Base-by-base conservation (phyloP, 805 yeast species). In the Ogataea chonburiensis region DNA sequence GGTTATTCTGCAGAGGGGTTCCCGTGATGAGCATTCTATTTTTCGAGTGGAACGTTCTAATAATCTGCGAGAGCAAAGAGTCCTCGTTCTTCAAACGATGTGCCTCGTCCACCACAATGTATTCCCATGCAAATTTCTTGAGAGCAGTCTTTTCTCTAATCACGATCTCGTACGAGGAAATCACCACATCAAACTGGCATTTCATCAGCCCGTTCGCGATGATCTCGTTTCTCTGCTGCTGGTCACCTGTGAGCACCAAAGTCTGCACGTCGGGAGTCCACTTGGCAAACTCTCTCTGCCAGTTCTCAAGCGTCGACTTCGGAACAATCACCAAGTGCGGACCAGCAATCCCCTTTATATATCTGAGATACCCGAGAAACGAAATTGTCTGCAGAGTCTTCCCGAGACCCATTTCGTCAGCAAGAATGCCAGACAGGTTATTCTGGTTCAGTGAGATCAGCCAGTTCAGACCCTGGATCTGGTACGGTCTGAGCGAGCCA, bases 341-440 rank as follows among this genome's bases (percentile, higher is more conserved):
- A 3, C 93, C 93, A 24, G 67, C 68, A 19, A 73, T 67, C 20
- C 72, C 66, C 46, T 71, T 76, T 37, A 77, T 58, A 52, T 76
- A 81, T 43, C 93, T 68, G 26, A 84, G 62, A 53, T 79, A 84
- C 2, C 91, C 91, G 28, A 84, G 60, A 45, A 81, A 80, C 6
- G 91, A 75, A 45, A 84, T 83, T 0, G 91, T 84, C 58, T 84
- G 93, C 40, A 84, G 63, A 3, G 93, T 84, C 56, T 84, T 84
- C 49, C 93, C 93, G 43, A 84, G 62, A 2, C 93, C 93, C 93
- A 84, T 84, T 61, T 84, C 93, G 60, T 84, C 93, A 1, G 93
- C 93, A 40, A 84, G 66, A 16, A 84, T 83, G 42, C 93, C 93
- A 1, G 84, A 75, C 29, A 84, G 63, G 42, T 77, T 74, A 61